Base-by-base conservation (phyloP, 2,329 filamentous ascomycete species). In the Aureobasidium sp. region DNA sequence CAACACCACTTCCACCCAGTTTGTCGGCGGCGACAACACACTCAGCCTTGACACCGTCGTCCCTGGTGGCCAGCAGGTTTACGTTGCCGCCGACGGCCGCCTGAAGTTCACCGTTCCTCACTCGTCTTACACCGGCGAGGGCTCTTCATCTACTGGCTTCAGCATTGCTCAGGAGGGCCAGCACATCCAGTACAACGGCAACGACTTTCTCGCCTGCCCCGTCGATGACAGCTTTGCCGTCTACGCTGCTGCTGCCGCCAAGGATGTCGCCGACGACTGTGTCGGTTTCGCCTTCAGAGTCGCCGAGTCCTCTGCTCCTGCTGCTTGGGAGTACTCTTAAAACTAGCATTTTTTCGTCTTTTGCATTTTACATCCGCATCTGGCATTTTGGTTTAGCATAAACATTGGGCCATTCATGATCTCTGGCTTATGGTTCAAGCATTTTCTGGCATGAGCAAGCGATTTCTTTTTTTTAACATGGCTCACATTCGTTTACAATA, bases 241-340 rank as follows among this genome's bases (percentile, higher is more conserved):
- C 3, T 57, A 48, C 42, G 56, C 54, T 11, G 35, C 50, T 27
- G 49, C 34, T 12, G 37, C 30, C 14, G 38, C 21, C 12, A 50
- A 48, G 14, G 45, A 38, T 17, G 30, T n/a, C 17, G 5, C 22
- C 2, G 47, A 25, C 14, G 39, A 12, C 14, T 57, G 56, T 30
- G 10, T 47, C 21, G 45, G 54, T 5, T 57, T 57, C n/a, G 44
- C 34, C 24, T 57, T 53, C 34, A 49, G 53, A 37, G 11, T 55
- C 24, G 24, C 66, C 67, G 11, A 72, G 57, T 17, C 12, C 17
- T 10, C n/a, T 6, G 32, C 30, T 7, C 50, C 50, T 25, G 50
- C 50, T 32, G 50, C 50, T 45, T 53, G 39, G 39, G 30, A 53
- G 30, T 53, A 53, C 50, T 29, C 24, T 21, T 49, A 49, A 38